Base-by-base conservation (phyloP, 2,329 filamentous ascomycete genomes). In the Clarireedia hainanense region DNA sequence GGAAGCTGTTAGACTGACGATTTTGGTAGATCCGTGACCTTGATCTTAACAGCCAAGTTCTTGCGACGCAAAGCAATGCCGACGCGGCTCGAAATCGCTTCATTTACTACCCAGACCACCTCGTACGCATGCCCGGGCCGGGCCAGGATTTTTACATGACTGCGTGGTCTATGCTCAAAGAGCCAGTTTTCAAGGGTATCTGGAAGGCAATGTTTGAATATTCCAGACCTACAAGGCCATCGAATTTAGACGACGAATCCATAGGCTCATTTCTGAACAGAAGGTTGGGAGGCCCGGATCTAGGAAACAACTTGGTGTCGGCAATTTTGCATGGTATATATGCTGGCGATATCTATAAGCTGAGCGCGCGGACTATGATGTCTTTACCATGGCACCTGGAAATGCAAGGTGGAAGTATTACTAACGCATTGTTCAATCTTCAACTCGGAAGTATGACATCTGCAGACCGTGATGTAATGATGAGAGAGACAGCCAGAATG, bases 311-410 rank as follows among this genome's bases (percentile, higher is more conserved):
- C 64, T 53, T 96, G 17, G 72, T 83, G 6, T 96, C 90, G 5
- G 90, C 85, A 51, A 73, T 84, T 67, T 66, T 90, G 52, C 94
- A 97, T 70, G 94, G 94, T 43, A 90, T 97, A 57, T 96, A 95
- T 70, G 94, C 91, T 23, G 94, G 94, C 5, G 88, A 96, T 71
- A 82, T 95, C 48, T 83, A 88, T 69, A 79, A 86, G 67, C 75
- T 97, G 50, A 96, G 91, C 70, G 83, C 82, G 48, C 83, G 82
- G 63, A 83, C 81, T 50, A 74, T 88, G 37, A 30, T 66, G 24
- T 58, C 64, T 0, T 42, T 40, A n/a, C n/a, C 58, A 3, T 68
- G 64, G 63, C 36, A 60, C 42, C 42, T 55, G 20, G 67, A 69
- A 43, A 49, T 26, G 0, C 6, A 47, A 5, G 45, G 56, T 50